Conservation (phyloP, 305 asterid genomes). For the Rubia tinctorum region DNA sequence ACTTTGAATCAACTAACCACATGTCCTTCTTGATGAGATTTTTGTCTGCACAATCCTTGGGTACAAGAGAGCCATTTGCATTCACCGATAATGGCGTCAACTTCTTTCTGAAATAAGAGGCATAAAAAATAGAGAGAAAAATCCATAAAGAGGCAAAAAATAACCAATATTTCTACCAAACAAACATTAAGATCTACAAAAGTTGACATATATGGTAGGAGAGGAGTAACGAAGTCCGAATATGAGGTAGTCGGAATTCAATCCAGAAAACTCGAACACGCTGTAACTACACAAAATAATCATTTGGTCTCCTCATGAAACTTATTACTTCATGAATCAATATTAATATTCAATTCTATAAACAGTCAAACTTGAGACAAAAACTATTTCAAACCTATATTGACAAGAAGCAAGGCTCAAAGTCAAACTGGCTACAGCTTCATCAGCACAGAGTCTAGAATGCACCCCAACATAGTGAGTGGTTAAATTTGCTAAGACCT, state of each 20-base stretch:
- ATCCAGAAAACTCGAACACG: not conserved
- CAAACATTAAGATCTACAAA: not conserved
- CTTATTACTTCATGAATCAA: not conserved
- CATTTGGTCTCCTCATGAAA: not conserved
- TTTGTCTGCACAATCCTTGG: slow-evolving; percentile 71
- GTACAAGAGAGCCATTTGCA: slow-evolving; percentile 81
- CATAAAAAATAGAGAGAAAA: slow-evolving; percentile 10
- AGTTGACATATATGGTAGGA: not conserved
- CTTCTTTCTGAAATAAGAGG: slow-evolving; percentile 53
- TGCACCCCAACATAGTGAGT: slow-evolving; percentile 70
- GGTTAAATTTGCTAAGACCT: slow-evolving; percentile 68
- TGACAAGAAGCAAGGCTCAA: slow-evolving; percentile 92
- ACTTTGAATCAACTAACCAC: slow-evolving; percentile 48
- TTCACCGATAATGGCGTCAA: slow-evolving; percentile 74
- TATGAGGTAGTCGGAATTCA: not conserved
- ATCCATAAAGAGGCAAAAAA: not conserved
- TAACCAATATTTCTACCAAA: not conserved
- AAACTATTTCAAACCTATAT: slow-evolving; percentile 51
- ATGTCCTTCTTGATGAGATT: slow-evolving; percentile 67
- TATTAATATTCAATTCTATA: not conserved
- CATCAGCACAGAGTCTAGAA: slow-evolving; percentile 83
- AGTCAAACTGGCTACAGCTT: slow-evolving; percentile 85
- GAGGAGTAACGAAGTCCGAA: not conserved
- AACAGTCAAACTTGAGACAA: not conserved
- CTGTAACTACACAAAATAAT: not conserved